A percentile compares a stretch with the other conserved stretches of the same genome.
Conservation (phyloP, 1,284 basidiomycete species). For the Rhodotorula sp. region DNA sequence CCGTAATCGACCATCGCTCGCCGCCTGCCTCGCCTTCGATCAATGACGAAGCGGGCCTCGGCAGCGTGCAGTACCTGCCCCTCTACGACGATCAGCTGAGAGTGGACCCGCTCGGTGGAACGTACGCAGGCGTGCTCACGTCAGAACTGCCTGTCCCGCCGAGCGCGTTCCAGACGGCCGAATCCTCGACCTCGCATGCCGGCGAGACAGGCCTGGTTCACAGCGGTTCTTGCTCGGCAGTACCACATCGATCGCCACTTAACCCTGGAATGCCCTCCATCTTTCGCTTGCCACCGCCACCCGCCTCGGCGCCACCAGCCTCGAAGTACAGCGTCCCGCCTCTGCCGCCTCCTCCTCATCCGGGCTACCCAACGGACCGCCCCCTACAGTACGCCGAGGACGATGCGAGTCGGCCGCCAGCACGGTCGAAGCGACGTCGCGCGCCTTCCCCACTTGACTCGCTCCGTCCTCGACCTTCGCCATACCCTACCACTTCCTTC, state of each 20-base stretch:
- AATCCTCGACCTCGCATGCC: background rate
- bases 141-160: background rate
- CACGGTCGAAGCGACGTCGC: background rate
- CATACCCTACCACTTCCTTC: slow-evolving; percentile 4
- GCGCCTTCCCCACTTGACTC: background rate
- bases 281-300: background rate
- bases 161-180: background rate
- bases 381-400: background rate
- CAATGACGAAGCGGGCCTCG: background rate
- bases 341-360: background rate
- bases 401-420: background rate
- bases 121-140: background rate
- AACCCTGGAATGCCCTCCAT: background rate
- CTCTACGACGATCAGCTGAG: background rate
- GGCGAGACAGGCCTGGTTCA: background rate
- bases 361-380: too few species aligned
- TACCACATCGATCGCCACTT: background rate
- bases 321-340: background rate
- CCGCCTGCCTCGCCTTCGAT: background rate
- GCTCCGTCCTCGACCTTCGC: background rate
- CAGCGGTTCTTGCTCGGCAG: background rate
- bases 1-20: slow-evolving; percentile 18
- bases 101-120: too few species aligned
- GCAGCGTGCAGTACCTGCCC: too few species aligned
- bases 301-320: background rate